Base-by-base conservation (phyloP, 768 basidiomycete genomes). In the Lentinula boryana region DNA sequence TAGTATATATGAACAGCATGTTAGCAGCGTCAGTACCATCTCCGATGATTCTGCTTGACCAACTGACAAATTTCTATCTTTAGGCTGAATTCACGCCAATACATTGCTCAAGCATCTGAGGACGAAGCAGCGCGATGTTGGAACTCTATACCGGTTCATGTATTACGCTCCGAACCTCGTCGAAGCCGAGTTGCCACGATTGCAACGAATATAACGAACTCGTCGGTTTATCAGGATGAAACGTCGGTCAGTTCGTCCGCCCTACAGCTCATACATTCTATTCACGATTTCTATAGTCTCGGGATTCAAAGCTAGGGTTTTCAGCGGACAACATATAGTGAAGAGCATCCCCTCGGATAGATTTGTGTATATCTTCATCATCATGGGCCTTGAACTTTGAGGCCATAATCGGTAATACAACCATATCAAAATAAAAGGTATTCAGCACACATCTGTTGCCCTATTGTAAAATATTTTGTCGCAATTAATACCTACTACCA, bases 1-100 rank as follows among this genome's bases (percentile, higher is more conserved):
- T 46, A 63, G 62, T 63, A 12, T 63, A 63, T 13, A 63, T 63
- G 62, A 63, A 63, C 46, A 60, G 58, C 10, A 56, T 63, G 58
- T 40, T 63, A 18, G 62, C 62, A 27, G 60, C 58, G 56, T 57
- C 31, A 52, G 36, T 55, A 4, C 2, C 15, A 16, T 10, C 5
- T 23, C 21, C 3, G 3, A 15, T 18, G 2, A 38, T 23, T 12
- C 10, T 18, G 32, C 3, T 4, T 13, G 4, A 38, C 5, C n/a
- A 16, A 23, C 16, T 40, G 12, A 40, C 21, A 13, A 13, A 1
- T n/a, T 21, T 12, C 5, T 35, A 18, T 40, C 18, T 12, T 0
- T 27, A 55, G 53, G 5, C 10, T 55, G 23, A 55, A 55, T 40
- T 36, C 53, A 18, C 53, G 53, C 36, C 53, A 55, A 13, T 38